Base-by-base conservation (phyloP, 2,329 filamentous ascomycete species). In the Sclerotinia subarctica region DNA sequence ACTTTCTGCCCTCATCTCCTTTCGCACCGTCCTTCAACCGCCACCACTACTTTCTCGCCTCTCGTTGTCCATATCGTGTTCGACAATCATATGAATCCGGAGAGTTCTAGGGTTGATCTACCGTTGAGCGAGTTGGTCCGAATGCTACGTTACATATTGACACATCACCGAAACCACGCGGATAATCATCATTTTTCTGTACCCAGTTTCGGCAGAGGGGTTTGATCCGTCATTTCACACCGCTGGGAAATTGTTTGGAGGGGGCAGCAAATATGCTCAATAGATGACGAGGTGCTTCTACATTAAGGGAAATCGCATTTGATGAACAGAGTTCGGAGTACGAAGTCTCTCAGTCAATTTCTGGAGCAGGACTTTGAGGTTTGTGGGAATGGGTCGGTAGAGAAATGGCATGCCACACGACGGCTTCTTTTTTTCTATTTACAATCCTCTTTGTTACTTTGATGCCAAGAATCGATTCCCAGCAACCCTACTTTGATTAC, bases 381-480 rank as follows among this genome's bases (percentile, higher is more conserved):
- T 51, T 21, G n/a, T 62, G 46, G 59, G 46, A 38, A 62, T 4
- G 29, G 21, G 29, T 46, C 38, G 21, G 21, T 51, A 62, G 59
- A 62, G 46, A 62, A 51, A 51, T 19, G 29, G 29, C 46, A 38
- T 26, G 59, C 46, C 29, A 49, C 24, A 21, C 59, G 46, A 51
- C 13, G 32, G 58, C 44, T 49, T 60, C 35, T 44, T 47, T 62
- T 62, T 35, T 57, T 49, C 44, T 60, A 32, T 60, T 62, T 62
- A 51, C 59, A 62, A 24, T 51, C 59, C 46, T 51, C 59, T 51
- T 62, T 62, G 59, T 62, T 24, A 62, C 59, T 62, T 62, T 62
- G 42, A 62, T 62, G 29, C 59, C 46, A 38, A 62, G 59, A 51
- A 62, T 62, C 59, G 29, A 62, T 62, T 51, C 59, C 59, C 59